Evolutionary conservation across 352 stramenopile genomes (phyloP), one percentile per base, ranked within the genome.

Genomic region (Halophytophthora polymorphica): DNA sequence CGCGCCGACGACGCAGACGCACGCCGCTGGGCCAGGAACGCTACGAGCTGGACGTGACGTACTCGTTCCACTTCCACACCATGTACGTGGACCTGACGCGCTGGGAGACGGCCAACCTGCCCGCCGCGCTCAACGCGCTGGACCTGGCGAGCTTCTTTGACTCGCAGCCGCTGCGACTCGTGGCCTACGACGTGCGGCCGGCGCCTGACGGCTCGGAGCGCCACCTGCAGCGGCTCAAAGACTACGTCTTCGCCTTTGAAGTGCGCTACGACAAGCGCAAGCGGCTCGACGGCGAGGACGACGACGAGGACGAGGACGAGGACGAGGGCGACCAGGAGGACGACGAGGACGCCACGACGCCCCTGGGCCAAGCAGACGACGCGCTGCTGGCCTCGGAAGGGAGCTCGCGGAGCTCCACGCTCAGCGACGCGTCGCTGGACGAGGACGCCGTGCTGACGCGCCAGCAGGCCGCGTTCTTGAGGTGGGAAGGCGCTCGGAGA

Each of bases 41-140:
- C 2, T 90, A 77, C 41, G 43, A 66, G 7, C 69, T 91, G 6
- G 80, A 72, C n/a, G 48, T 64, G 6, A 95, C 78, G 28, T 95
- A 95, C 56, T 90, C 84, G 46, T 95, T 95, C 64, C 76, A 95
- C 34, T 95, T 95, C 53, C 82, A 95, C 64, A 95, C 82, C 1
- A 93, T 93, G 82, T 93, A 93, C 54, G 81, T 92, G 38, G 77
- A 95, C 50, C 58, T 95, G 53, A 76, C 71, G 8, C 65, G 69
- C 25, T 95, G 84, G 84, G 76, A 87, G 53, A 92, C 84, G 2
- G 68, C 81, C 10, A 95, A 95, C 45, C 55, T 95, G 4, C 84
- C 84, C 0, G 75, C 78, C 1, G 64, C 59, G 29, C 45, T 95
- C 13, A 86, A 69, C 39, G 77, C 87, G 33, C 84, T 95, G 74